Evolutionary conservation across 441 rosid genomes (phyloP).

Genomic region (Populus hybrid): DNA sequence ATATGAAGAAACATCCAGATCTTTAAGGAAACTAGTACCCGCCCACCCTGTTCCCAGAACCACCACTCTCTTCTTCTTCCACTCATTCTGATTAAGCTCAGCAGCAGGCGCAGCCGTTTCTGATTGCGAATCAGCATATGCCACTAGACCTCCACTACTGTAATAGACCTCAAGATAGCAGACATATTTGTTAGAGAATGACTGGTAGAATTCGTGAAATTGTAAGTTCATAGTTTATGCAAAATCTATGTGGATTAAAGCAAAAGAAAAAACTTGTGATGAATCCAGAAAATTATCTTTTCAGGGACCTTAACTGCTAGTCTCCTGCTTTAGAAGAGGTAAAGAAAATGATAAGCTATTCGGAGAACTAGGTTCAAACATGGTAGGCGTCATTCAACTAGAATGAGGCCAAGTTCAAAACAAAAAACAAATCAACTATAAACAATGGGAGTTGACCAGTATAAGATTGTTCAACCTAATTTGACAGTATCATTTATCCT

Average conservation of each 20-base stretch:
- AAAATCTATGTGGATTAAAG: background rate
- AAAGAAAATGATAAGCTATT: background rate
- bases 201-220: background rate
- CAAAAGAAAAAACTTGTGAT: background rate
- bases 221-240: background rate
- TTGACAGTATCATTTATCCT: background rate
- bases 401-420: background rate
- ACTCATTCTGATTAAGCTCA: conserved; percentile 28
- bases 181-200: background rate
- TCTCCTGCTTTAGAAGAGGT: background rate
- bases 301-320: background rate
- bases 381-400: background rate
- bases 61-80: conserved; percentile 48
- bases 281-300: background rate
- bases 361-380: background rate
- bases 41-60: conserved; percentile 85
- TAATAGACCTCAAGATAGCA: conserved; percentile 20
- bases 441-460: background rate
- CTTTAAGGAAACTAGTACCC: conserved; percentile 69
- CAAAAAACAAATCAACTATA: background rate
- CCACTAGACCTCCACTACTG: conserved; percentile 66
- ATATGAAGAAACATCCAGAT: conserved; percentile 59
- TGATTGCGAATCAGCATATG: conserved; percentile 55
- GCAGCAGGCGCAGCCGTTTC: conserved; percentile 19
- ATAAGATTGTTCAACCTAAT: background rate